Evolutionary conservation across 441 rosid species (phyloP), one percentile per base, ranked within the genome.

Genomic region (Breynia disticha): DNA sequence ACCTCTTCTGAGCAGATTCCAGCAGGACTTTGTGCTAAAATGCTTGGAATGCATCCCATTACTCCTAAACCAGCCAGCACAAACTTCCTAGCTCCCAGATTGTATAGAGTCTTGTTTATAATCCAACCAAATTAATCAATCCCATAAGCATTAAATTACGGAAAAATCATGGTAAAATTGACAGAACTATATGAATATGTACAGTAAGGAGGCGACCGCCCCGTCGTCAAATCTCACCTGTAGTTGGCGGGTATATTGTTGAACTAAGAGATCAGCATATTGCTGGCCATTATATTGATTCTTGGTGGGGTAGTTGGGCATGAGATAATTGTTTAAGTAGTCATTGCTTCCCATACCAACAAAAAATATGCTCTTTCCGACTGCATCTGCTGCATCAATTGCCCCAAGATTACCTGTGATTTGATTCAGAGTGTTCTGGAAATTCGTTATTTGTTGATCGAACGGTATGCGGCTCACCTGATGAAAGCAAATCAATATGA

Each of bases 321-420:
- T 88, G 54, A 91, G 86, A 60, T 86, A 91, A 59, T 86, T 91
- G 71, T 91, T 84, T 52, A 88, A 80, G 59, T 91, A 91, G 75
- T 91, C 98, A 65, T 91, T 91, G 70, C 97, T 91, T 46, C 97
- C 95, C 95, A 91, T 83, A 41, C 98, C 97, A 1, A 88, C 75
- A 60, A 86, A 88, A 68, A 86, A 88, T 41, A 91, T 57, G 72
- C 89, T 79, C 50, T 61, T 68, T 35, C 70, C 69, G 18, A 91
- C 58, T 2, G 86, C 77, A 41, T 48, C 67, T 0, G 85, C 79
- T 14, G 78, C 67, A 56, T 72, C 73, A 9, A 63, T 62, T 43
- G 86, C 77, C 8, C 95, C 88, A 13, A 83, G 71, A 47, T 72
- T 81, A 24, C 55, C 65, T 0, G 83, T 71, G 17, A 88, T 72